Conservation (phyloP, 192 early-diverging fungal genomes). For the Globomyces pollinis-pini region DNA sequence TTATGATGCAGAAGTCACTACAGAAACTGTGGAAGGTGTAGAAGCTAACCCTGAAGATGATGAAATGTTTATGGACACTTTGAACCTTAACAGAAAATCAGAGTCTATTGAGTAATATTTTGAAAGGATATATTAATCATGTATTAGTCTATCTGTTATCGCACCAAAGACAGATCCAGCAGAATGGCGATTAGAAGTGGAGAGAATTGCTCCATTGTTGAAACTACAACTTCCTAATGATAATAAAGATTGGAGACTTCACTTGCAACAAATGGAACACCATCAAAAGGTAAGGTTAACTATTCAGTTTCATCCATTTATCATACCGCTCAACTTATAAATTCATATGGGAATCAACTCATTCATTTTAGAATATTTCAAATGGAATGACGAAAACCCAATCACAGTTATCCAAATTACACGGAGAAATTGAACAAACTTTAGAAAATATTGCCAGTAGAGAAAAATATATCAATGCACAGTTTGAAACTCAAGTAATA, state of each 20-base stretch:
- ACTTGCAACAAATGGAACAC: constrained; percentile 45
- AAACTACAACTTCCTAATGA: constrained; percentile 48
- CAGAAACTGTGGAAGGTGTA: constrained; percentile 43
- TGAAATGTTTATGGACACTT: constrained; percentile 31
- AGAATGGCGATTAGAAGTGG: constrained; percentile 52
- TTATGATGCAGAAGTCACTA: constrained; percentile 50
- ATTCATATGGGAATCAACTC: constrained; percentile 9
- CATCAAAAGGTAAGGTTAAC: constrained; percentile 35
- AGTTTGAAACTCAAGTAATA: constrained; percentile 46
- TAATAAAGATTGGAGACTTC: constrained; percentile 56
- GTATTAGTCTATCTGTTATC: not conserved
- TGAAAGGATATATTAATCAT: not conserved
- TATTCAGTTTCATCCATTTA: not conserved
- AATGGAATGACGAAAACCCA: constrained; percentile 28
- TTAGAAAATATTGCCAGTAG: constrained; percentile 48
- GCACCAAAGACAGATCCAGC: constrained; percentile 40
- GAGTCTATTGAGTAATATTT: constrained; percentile 18
- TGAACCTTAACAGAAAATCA: constrained; percentile 1
- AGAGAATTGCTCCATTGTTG: constrained; percentile 44
- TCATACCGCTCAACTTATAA: constrained; percentile 13
- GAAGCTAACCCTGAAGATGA: constrained; percentile 40
- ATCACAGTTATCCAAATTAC: constrained; percentile 31
- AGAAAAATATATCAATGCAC: constrained; percentile 58
- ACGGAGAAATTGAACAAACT: constrained; percentile 43
- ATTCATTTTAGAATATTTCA: constrained; percentile 26